Conservation (phyloP, 2,329 filamentous ascomycete species). For the Apiospora pterosperma region DNA sequence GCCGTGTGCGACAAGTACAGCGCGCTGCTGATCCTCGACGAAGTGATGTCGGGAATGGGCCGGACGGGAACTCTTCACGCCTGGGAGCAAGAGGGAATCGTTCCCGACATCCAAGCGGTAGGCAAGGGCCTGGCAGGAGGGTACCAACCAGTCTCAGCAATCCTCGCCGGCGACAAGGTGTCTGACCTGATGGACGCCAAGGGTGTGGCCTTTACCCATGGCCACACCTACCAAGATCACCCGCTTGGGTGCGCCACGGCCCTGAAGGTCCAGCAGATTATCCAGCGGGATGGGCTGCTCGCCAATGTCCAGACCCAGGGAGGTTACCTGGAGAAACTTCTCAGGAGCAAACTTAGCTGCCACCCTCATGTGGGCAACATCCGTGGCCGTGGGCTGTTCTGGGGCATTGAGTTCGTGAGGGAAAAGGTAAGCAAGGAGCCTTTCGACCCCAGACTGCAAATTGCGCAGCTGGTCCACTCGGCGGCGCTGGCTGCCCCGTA, state of each 20-base stretch:
- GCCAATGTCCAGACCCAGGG: conserved; percentile 29
- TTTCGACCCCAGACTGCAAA: conserved; percentile 19
- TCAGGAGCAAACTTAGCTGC: conserved; percentile 22
- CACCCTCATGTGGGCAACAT: conserved; percentile 37
- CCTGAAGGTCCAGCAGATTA: conserved; percentile 34
- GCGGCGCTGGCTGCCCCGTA: not conserved
- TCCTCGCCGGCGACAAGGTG: conserved; percentile 53
- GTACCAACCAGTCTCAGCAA: conserved; percentile 57
- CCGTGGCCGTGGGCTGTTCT: conserved; percentile 41
- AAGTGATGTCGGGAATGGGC: conserved; percentile 59
- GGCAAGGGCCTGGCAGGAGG: conserved; percentile 66
- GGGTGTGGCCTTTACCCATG: conserved; percentile 48
- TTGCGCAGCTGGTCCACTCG: not conserved
- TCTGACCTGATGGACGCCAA: conserved; percentile 38
- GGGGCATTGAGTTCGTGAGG: conserved; percentile 43
- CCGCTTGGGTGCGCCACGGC: conserved; percentile 35
- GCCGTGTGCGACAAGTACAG: conserved; percentile 49
- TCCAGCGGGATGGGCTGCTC: conserved; percentile 30
- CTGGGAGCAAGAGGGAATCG: conserved; percentile 55
- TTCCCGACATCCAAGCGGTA: conserved; percentile 63
- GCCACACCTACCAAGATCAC: conserved; percentile 50
- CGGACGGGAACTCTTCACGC: conserved; percentile 56
- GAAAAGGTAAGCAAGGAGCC: conserved; percentile 32
- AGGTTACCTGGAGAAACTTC: conserved; percentile 20
- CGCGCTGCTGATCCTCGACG: conserved; percentile 1